phyloP scores from a whole-genome alignment of 108 stramenopile genomes.

The Epithemia pelagica region DNA sequence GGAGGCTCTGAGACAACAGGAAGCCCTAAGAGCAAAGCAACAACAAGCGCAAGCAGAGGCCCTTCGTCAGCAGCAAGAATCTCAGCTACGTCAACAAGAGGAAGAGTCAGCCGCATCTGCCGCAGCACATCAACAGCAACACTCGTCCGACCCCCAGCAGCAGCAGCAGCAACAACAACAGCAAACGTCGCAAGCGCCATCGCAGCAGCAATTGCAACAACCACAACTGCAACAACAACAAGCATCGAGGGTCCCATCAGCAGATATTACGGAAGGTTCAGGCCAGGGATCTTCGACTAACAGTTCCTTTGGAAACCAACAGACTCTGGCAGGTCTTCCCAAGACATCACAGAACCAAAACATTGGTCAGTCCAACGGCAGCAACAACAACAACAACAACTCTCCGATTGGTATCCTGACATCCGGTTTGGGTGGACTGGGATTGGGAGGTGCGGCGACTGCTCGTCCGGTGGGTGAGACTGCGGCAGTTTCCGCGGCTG shows the following conservation, averaged over 20 bases:
- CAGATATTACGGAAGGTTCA: conserved; percentile 11
- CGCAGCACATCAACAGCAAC: conserved; percentile 34
- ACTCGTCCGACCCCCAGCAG: background rate
- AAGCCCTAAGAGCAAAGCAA: conserved; percentile 39
- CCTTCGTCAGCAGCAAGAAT: conserved; percentile 44
- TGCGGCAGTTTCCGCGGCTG: background rate
- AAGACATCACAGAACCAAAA: conserved; percentile 33
- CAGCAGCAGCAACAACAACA: conserved; percentile 33
- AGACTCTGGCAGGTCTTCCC: background rate
- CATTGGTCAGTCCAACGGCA: conserved; percentile 4
- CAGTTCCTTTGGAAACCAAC: background rate
- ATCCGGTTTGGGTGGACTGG: conserved; percentile 56
- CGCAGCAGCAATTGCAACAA: conserved; percentile 38
- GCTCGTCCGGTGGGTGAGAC: background rate
- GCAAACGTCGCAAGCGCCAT: conserved; percentile 39
- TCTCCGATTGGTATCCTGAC: conserved; percentile 32
- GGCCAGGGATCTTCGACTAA: background rate
- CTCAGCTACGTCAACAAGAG: conserved; percentile 19
- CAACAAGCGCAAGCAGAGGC: conserved; percentile 56
- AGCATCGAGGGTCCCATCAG: background rate
- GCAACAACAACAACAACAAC: background rate
- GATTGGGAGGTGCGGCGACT: conserved; percentile 21
- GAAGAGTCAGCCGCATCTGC: conserved; percentile 27
- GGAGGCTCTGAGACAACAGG: conserved; percentile 43
- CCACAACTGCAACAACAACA: conserved; percentile 32